Base-by-base conservation (phyloP, 2,329 filamentous ascomycete genomes). In the Penicillium vulpinum region DNA sequence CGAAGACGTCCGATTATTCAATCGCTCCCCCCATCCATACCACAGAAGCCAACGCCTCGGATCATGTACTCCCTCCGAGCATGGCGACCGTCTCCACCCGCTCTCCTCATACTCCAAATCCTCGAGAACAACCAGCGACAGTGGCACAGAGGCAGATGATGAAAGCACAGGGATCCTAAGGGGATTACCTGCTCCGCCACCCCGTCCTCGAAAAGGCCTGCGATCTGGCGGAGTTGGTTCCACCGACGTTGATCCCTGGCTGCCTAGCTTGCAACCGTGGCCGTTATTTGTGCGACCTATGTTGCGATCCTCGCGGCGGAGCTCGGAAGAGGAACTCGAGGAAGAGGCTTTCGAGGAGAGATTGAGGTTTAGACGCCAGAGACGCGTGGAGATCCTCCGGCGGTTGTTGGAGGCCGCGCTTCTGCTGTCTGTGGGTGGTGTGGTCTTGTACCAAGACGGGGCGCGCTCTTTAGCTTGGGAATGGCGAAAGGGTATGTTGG, bases 91-190 rank as follows among this genome's bases (percentile, higher is more conserved):
- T 58, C 57, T 66, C 58, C 57, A 61, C 52, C 64, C 67, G 40
- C 61, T 62, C 28, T 61, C 64, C 46, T 58, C 55, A 44, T 65
- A 63, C 60, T 73, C 77, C 56, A 81, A 79, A 61, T 81, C 84
- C 50, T 85, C 84, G 5, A 80, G 82, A 1, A 82, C 86, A 2
- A 85, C 84, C 11, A 96, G 91, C 73, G 92, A 96, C 65, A 96
- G 92, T 72, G 93, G 93, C 24, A 96, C 92, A 18, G 93, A 97
- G 72, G 93, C 93, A 38, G 93, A 97, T 68, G 93, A 97, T 77
- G 93, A 97, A 73, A 89, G 92, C 61, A 81, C 80, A 41, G 73
- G 77, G 5, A 88, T 93, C 64, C 80, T 96, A 55, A 94, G 89
- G 72, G 89, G 92, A 0, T 78, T 97, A 22, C 92, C 93, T 1